Conservation (phyloP, 495 filamentous ascomycete species). For the Penicillium lagena region DNA sequence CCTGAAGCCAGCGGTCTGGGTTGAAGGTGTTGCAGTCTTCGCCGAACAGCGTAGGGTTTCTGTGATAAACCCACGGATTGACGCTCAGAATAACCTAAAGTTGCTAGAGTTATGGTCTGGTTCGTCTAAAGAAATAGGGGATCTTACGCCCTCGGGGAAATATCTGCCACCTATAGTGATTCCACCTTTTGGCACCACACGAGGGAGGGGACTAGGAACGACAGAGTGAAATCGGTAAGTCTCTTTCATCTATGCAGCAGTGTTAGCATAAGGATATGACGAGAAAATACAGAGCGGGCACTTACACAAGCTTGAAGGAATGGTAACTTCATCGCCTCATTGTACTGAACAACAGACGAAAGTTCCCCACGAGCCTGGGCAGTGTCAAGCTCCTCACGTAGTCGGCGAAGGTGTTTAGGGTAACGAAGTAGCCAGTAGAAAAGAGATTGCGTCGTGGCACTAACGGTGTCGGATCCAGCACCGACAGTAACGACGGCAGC, state of each 20-base stretch:
- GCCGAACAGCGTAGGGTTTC: slow-evolving; percentile 36
- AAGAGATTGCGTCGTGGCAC: slow-evolving; percentile 30
- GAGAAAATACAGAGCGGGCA: background rate
- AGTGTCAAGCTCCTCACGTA: slow-evolving; percentile 30
- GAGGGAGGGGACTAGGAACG: slow-evolving; percentile 17
- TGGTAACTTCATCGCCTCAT: slow-evolving; percentile 21
- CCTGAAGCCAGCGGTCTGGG: slow-evolving; percentile 38
- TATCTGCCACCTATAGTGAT: slow-evolving; percentile 23
- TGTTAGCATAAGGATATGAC: background rate
- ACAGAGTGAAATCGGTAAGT: slow-evolving; percentile 40
- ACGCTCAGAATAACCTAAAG: slow-evolving; percentile 25
- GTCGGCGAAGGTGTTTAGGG: slow-evolving; percentile 20
- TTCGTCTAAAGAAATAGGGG: too few species aligned
- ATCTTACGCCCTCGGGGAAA: slow-evolving; percentile 27
- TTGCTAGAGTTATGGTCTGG: too few species aligned
- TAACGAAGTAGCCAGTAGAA: slow-evolving; percentile 26
- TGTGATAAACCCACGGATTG: slow-evolving; percentile 39
- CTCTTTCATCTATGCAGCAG: slow-evolving; percentile 37
- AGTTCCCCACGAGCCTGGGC: slow-evolving; percentile 19
- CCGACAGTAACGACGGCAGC: slow-evolving; percentile 32
- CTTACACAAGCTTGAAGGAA: slow-evolving; percentile 33
- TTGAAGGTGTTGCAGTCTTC: slow-evolving; percentile 39
- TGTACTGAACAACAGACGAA: slow-evolving; percentile 17
- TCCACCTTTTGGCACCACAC: slow-evolving; percentile 22
- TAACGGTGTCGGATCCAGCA: slow-evolving; percentile 40